These are phyloP conservation scores for Piromyces finnis DNA, from an alignment of 192 early-diverging fungal genomes.

Conservation along the genomic window DNA sequence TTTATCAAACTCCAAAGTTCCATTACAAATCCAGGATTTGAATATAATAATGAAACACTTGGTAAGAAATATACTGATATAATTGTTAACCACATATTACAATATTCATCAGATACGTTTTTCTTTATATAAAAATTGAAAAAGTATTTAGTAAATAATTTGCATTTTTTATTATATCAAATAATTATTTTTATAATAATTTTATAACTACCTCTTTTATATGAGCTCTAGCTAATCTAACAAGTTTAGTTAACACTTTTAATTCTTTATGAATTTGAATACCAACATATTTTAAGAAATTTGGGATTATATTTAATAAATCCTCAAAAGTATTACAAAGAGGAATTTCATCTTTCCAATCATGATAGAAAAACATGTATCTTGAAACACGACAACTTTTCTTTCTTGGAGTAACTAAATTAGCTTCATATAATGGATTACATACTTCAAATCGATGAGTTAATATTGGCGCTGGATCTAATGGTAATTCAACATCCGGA, in stretches of 20 bases:
- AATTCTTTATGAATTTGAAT: slow-evolving; percentile 17
- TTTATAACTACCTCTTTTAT: slow-evolving; percentile 5
- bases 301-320: slow-evolving; percentile 3
- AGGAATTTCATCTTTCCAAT: slow-evolving; percentile 30
- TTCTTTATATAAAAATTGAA: background rate
- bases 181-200: no score
- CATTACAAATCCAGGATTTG: slow-evolving; percentile 42
- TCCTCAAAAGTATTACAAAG: slow-evolving; percentile 1
- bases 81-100: slow-evolving; percentile 19
- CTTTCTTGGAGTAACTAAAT: slow-evolving; percentile 6
- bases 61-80: slow-evolving; percentile 40
- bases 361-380: slow-evolving; percentile 38
- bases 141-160: no score
- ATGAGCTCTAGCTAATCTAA: slow-evolving; percentile 18
- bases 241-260: slow-evolving; percentile 16
- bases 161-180: no score
- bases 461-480: background rate
- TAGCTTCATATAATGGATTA: slow-evolving; percentile 6
- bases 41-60: slow-evolving; percentile 29
- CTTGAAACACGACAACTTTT: slow-evolving; percentile 7
- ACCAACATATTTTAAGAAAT: slow-evolving; percentile 11
- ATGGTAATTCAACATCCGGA: background rate
- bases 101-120: slow-evolving; percentile 1
- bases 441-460: background rate
- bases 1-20: slow-evolving; percentile 50